Percentiles rank a stretch among this genome's conserved stretches.
These are phyloP conservation scores for Phytopythium aichiense DNA, from an alignment of 352 stramenopile species.

Conservation along the genomic window DNA sequence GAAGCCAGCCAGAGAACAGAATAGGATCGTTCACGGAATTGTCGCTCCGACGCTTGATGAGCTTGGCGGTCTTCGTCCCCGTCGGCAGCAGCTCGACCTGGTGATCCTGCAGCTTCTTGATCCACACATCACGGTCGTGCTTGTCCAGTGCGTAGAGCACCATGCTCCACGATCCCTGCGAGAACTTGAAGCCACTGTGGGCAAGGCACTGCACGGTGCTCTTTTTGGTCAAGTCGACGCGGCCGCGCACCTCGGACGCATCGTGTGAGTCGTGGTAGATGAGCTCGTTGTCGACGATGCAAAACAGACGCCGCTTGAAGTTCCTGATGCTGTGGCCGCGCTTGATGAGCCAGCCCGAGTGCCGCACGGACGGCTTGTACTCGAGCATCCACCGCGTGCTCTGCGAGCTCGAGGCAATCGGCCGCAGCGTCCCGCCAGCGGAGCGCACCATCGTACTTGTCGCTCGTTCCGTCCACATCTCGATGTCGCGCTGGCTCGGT, in stretches of 20 bases:
- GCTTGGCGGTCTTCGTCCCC: constrained; percentile 44
- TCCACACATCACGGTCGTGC: constrained; percentile 79
- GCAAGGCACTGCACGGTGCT: constrained; percentile 61
- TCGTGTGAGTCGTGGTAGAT: constrained; percentile 85
- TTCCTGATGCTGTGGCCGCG: constrained; percentile 69
- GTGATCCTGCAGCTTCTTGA: constrained; percentile 72
- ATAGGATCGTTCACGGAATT: constrained; percentile 47
- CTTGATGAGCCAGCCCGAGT: constrained; percentile 88
- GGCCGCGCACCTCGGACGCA: constrained; percentile 66
- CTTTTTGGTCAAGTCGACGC: constrained; percentile 63
- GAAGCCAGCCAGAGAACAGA: constrained; percentile 78
- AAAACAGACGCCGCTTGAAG: constrained; percentile 86
- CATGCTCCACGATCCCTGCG: constrained; percentile 72
- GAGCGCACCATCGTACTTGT: constrained; percentile 75
- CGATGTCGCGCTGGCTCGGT: constrained; percentile 71
- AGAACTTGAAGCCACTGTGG: constrained; percentile 75
- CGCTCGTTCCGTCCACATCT: constrained; percentile 75
- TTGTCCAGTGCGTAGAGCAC: constrained; percentile 76
- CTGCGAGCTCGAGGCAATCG: constrained; percentile 46
- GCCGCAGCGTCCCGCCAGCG: constrained; percentile 32
- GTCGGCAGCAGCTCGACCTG: constrained; percentile 58
- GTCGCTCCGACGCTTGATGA: constrained; percentile 51
- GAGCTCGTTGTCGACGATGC: constrained; percentile 80
- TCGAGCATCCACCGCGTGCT: constrained; percentile 69
- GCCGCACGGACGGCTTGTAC: constrained; percentile 78